A percentile compares a stretch with the other conserved stretches of the same genome.
These are phyloP conservation scores for Teratosphaeria viscida DNA, from an alignment of 2,329 filamentous ascomycete species.

Conservation along the genomic window DNA sequence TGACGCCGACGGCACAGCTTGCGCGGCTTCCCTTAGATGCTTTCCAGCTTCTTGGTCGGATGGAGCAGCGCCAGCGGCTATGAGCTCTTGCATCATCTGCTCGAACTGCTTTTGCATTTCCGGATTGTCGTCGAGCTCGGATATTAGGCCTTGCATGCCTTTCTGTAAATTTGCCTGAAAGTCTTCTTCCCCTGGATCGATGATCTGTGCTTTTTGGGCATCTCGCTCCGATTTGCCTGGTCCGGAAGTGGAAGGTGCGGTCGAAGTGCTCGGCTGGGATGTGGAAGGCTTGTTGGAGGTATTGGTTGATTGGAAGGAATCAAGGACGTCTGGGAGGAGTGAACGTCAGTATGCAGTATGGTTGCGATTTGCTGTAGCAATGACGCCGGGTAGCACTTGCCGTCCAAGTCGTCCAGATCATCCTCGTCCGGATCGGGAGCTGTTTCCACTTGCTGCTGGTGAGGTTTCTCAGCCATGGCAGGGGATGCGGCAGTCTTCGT, in stretches of 20 bases:
- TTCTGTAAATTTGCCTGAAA: constrained; percentile 80
- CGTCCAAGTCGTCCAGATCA: constrained; percentile 83
- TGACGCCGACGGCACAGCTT: constrained; percentile 14
- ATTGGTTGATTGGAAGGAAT: constrained; percentile 65
- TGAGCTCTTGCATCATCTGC: constrained; percentile 35
- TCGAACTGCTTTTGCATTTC: constrained; percentile 74
- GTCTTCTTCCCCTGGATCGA: constrained; percentile 47
- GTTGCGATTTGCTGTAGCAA: not conserved
- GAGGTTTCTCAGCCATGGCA: not conserved
- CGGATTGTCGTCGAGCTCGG: constrained; percentile 49
- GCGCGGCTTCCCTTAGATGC: constrained; percentile 24
- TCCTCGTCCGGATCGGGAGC: constrained; percentile 82
- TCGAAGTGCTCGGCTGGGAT: constrained; percentile 16
- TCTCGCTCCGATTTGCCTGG: constrained; percentile 28
- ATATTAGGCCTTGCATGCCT: constrained; percentile 76
- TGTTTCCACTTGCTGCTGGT: constrained; percentile 18
- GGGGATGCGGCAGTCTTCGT: not conserved
- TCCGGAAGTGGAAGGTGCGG: constrained; percentile 29
- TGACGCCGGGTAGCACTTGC: constrained; percentile 34
- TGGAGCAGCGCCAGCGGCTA: constrained; percentile 38
- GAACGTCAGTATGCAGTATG: constrained; percentile 6
- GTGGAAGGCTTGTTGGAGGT: constrained; percentile 27
- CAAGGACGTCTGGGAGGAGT: constrained; percentile 61
- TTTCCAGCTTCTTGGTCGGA: constrained; percentile 22
- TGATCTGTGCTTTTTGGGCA: constrained; percentile 10